Percentiles rank a stretch among this genome's conserved stretches.
These are phyloP conservation scores for Diaporthe ilicicola DNA, from an alignment of 2,329 filamentous ascomycete genomes.

Conservation along the genomic window DNA sequence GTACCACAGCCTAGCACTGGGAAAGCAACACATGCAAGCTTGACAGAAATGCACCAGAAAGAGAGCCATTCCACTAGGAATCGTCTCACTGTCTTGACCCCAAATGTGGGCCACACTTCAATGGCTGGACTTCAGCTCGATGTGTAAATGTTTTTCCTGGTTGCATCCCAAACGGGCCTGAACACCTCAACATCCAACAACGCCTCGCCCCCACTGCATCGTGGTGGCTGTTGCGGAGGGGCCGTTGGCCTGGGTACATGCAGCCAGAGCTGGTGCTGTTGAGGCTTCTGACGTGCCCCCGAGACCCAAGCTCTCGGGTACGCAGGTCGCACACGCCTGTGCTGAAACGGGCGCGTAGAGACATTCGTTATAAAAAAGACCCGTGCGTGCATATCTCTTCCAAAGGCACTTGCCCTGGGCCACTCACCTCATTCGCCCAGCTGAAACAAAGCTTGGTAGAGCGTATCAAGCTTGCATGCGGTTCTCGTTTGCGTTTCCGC, in stretches of 20 bases:
- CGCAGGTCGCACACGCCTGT: slow-evolving; percentile 12
- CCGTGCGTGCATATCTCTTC: not conserved
- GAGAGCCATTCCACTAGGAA: not conserved
- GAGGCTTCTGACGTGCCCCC: not conserved
- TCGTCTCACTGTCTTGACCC: not conserved
- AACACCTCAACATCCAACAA: not conserved
- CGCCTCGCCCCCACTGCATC: not conserved
- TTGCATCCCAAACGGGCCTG: not conserved
- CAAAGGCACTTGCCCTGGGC: not conserved
- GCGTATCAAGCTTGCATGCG: slow-evolving; percentile 6
- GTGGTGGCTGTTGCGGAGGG: slow-evolving; percentile 1
- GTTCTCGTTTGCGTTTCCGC: not conserved
- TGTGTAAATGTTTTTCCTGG: not conserved
- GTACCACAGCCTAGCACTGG: no score
- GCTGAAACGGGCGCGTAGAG: slow-evolving; percentile 23
- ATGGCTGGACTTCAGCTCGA: not conserved
- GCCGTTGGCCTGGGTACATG: not conserved
- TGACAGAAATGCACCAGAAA: not conserved
- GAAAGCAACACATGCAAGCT: no score
- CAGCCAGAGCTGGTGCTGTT: not conserved
- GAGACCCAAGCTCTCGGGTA: slow-evolving; percentile 21
- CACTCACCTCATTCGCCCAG: slow-evolving; percentile 10
- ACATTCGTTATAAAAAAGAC: slow-evolving; percentile 19
- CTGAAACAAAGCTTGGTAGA: slow-evolving; percentile 18
- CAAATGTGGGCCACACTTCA: not conserved